Conservation (phyloP, 129 eudicot genomes). For the Escallonia rubra region DNA sequence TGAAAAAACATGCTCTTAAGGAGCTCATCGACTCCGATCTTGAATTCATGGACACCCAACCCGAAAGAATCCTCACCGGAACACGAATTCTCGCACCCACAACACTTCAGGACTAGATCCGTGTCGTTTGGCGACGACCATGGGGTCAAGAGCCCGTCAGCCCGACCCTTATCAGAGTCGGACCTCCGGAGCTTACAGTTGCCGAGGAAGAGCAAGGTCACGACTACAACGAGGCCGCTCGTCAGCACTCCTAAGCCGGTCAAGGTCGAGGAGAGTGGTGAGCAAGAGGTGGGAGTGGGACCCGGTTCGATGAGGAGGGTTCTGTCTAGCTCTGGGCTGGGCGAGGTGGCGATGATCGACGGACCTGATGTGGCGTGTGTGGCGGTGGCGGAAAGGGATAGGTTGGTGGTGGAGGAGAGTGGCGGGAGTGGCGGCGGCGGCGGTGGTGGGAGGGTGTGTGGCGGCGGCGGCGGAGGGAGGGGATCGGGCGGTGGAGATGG, state of each 20-base stretch:
- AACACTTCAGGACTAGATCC: conserved; percentile 21
- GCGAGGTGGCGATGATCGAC: conserved; percentile 4
- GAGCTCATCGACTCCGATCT: conserved; percentile 48
- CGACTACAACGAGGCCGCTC: conserved; percentile 3
- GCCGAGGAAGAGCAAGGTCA: neutral
- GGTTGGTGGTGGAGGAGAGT: conserved; percentile 6
- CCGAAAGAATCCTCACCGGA: conserved; percentile 26
- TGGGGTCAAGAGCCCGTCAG: neutral
- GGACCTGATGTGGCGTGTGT: neutral
- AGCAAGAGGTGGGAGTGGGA: conserved; percentile 1
- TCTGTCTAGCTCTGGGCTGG: conserved; percentile 30
- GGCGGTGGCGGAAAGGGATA: conserved; percentile 11
- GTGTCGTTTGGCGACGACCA: conserved; percentile 22
- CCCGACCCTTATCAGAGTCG: conserved; percentile 6
- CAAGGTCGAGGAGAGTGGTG: conserved; percentile 9
- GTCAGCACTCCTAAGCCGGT: conserved; percentile 11
- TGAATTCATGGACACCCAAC: conserved; percentile 30
- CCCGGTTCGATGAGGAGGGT: conserved; percentile 7
- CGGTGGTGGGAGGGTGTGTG: conserved; percentile 23
- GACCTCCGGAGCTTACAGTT: neutral
- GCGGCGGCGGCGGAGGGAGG: conserved; percentile 33
- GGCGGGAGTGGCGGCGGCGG: conserved; percentile 23
- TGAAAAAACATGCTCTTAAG: conserved; percentile 29
- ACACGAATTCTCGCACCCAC: conserved; percentile 13
- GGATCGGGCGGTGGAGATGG: conserved; percentile 24